phyloP scores from a whole-genome alignment of 208 protist genomes.

The Strigomonas culicis region DNA sequence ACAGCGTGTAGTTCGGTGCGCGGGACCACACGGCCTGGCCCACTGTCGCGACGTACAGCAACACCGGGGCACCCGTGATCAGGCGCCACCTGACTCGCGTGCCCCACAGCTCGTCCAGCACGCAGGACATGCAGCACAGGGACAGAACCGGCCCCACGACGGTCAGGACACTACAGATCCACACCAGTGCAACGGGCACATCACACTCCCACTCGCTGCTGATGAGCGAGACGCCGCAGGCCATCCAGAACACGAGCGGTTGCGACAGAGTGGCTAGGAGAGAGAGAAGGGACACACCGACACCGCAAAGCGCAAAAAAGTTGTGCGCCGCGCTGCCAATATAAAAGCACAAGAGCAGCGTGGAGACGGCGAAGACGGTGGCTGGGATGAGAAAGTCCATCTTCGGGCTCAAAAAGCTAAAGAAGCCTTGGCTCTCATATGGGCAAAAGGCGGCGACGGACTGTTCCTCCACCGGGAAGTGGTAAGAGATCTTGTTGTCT shows the following conservation, averaged over 20 bases:
- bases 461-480: constrained; percentile 49
- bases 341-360: constrained; percentile 34
- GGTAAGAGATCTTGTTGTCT: constrained; percentile 11
- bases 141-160: constrained; percentile 44
- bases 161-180: constrained; percentile 48
- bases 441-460: constrained; percentile 28
- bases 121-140: constrained; percentile 53
- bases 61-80: constrained; percentile 29
- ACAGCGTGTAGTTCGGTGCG: too few species aligned
- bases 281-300: constrained; percentile 63
- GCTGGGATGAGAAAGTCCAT: too few species aligned
- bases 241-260: constrained; percentile 40
- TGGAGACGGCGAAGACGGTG: constrained; percentile 13
- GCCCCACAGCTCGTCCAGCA: constrained; percentile 40
- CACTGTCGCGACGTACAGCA: constrained; percentile 21
- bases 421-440: constrained; percentile 28
- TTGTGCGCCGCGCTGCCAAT: constrained; percentile 46
- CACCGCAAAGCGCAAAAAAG: constrained; percentile 69
- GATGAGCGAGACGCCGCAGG: constrained; percentile 32
- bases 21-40: not conserved
- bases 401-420: constrained; percentile 24
- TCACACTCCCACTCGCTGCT: constrained; percentile 60
- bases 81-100: constrained; percentile 32
- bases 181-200: constrained; percentile 65
- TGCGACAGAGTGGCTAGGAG: constrained; percentile 46